Evolutionary conservation across 805 yeast genomes (phyloP).

Genomic region (Grigorovia humatica): DNA sequence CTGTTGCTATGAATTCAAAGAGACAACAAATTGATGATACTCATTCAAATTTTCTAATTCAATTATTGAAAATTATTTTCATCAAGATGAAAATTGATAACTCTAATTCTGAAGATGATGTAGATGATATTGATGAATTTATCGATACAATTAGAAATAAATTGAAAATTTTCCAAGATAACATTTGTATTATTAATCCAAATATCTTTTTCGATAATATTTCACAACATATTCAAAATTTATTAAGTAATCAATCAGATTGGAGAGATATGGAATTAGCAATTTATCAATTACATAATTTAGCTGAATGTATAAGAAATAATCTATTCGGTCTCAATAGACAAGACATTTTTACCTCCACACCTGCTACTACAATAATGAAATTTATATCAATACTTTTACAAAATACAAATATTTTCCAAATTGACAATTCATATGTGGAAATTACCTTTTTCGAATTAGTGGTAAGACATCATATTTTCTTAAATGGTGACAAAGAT

Average conservation of each 20-base stretch:
- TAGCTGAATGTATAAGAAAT: conserved; percentile 70
- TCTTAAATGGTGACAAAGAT: conserved; percentile 32
- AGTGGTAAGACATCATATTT: conserved; percentile 65
- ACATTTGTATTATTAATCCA: conserved; percentile 53
- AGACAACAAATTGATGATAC: conserved; percentile 27
- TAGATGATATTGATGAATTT: conserved; percentile 68
- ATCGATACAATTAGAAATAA: conserved; percentile 59
- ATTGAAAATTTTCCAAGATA: conserved; percentile 74
- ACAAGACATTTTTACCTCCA: conserved; percentile 50
- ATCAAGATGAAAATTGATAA: conserved; percentile 72
- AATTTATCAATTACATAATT: conserved; percentile 65
- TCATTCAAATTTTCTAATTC: conserved; percentile 45
- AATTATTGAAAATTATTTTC: conserved; percentile 59
- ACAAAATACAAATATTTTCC: conserved; percentile 28
- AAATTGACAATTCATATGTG: conserved; percentile 67
- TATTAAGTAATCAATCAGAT: conserved; percentile 29
- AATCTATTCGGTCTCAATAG: conserved; percentile 65
- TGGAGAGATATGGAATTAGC: conserved; percentile 89
- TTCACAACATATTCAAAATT: conserved; percentile 43
- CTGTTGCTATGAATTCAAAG: conserved; percentile 29
- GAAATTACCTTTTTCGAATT: conserved; percentile 79
- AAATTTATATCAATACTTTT: conserved; percentile 23
- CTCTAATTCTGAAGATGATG: conserved; percentile 63
- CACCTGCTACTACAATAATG: conserved; percentile 43
- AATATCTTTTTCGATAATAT: conserved; percentile 51